Conservation (phyloP, 306 rosid genomes). For the Argentina anserina region DNA sequence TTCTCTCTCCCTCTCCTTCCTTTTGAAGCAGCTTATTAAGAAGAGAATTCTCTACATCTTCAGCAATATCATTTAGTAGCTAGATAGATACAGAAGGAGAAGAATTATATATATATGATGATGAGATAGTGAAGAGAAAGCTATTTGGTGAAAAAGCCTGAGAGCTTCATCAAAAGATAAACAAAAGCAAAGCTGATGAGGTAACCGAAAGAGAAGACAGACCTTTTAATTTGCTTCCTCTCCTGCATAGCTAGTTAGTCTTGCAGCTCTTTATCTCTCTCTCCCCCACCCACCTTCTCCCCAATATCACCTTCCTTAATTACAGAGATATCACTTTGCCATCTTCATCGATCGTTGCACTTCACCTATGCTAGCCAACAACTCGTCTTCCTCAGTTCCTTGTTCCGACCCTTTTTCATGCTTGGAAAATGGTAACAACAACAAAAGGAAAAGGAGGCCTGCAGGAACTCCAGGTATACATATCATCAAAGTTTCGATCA, state of each 20-base stretch:
- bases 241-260: constrained; percentile 1
- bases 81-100: constrained; percentile 45
- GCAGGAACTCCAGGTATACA: constrained; percentile 94
- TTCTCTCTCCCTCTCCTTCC: constrained; percentile 7
- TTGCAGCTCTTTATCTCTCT: constrained; percentile 23
- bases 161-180: constrained; percentile 28
- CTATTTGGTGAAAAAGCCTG: constrained; percentile 45
- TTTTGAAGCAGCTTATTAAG: constrained; percentile 52
- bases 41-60: constrained; percentile 36
- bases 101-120: constrained; percentile 45
- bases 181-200: constrained; percentile 64
- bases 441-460: constrained; percentile 85
- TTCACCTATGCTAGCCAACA: constrained; percentile 59
- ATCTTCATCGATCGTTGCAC: background rate
- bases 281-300: constrained; percentile 14
- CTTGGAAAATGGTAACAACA: constrained; percentile 54
- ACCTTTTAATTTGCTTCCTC: constrained; percentile 1
- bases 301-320: constrained; percentile 10
- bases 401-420: constrained; percentile 70
- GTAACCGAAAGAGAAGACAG: constrained; percentile 37
- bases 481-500: background rate
- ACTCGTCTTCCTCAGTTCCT: constrained; percentile 56
- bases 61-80: constrained; percentile 28
- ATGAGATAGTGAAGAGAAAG: constrained; percentile 51
- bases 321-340: background rate